These are phyloP conservation scores for Mycothermus thermophilus DNA, from an alignment of 495 filamentous ascomycete species.

Conservation along the genomic window DNA sequence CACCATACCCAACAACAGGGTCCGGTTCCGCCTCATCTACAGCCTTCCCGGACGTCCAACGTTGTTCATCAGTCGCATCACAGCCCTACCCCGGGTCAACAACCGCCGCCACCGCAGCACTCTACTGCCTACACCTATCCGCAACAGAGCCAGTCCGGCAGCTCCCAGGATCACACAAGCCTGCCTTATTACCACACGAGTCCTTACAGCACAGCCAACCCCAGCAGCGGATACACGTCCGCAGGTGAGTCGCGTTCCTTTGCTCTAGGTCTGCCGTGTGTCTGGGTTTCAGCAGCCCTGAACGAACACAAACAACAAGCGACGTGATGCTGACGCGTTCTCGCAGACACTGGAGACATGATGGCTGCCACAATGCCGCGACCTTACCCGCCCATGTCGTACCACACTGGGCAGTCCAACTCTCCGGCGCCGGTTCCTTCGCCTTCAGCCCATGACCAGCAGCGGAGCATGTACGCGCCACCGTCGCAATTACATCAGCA, in stretches of 20 bases:
- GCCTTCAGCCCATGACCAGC: constrained; percentile 75
- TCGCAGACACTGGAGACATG: constrained; percentile 67
- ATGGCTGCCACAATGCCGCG: constrained; percentile 90
- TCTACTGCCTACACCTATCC: constrained; percentile 47
- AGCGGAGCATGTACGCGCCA: constrained; percentile 70
- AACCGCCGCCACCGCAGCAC: constrained; percentile 34
- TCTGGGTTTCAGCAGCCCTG: no score
- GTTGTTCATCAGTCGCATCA: constrained; percentile 54
- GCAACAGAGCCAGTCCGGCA: constrained; percentile 30
- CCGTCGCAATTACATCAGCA: constrained; percentile 67
- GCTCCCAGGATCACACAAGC: constrained; percentile 43
- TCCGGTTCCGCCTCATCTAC: constrained; percentile 42
- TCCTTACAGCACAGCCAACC: constrained; percentile 59
- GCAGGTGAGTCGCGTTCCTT: constrained; percentile 49
- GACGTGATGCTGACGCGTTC: neutral
- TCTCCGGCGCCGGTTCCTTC: constrained; percentile 94
- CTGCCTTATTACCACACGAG: constrained; percentile 61
- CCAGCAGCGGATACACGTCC: constrained; percentile 58
- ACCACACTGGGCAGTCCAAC: constrained; percentile 91
- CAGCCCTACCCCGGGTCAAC: constrained; percentile 31
- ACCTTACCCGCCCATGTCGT: constrained; percentile 74
- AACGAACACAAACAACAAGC: no score
- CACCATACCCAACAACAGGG: constrained; percentile 45
- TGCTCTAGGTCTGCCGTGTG: constrained; percentile 5
- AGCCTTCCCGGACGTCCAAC: constrained; percentile 50